Percentiles rank a stretch among this genome's conserved stretches.
phyloP scores from a whole-genome alignment of 352 stramenopile species.

The Phytopythium kandeliae region DNA sequence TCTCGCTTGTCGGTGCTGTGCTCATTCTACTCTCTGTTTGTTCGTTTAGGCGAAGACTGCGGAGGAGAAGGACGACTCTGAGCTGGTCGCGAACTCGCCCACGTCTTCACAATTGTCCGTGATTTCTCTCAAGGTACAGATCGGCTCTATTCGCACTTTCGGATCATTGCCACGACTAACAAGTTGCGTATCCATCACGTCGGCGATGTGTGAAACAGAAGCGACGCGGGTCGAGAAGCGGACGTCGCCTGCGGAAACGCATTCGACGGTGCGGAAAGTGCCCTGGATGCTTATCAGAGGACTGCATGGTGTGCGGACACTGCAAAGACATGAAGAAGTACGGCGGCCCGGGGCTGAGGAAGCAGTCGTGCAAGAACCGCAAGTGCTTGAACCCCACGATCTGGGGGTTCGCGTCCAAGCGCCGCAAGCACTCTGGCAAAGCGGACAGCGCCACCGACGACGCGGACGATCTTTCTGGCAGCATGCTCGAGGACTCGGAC shows the following conservation, averaged over 20 bases:
- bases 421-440: slow-evolving; percentile 27
- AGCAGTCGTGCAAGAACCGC: slow-evolving; percentile 84
- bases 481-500: slow-evolving; percentile 29
- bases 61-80: neutral
- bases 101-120: neutral
- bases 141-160: neutral
- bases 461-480: slow-evolving; percentile 17
- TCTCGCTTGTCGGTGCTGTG: neutral
- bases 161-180: neutral
- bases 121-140: neutral
- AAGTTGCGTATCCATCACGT: too few relatives aligned
- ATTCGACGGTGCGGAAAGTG: slow-evolving; percentile 80
- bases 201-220: slow-evolving; percentile 14
- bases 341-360: slow-evolving; percentile 74
- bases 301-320: slow-evolving; percentile 85
- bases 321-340: slow-evolving; percentile 91
- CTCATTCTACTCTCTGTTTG: neutral
- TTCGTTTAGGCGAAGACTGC: neutral
- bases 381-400: slow-evolving; percentile 77
- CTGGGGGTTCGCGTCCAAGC: slow-evolving; percentile 41
- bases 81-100: neutral
- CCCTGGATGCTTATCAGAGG: slow-evolving; percentile 61
- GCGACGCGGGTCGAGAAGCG: slow-evolving; percentile 24
- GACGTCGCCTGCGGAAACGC: slow-evolving; percentile 42
- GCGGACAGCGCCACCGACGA: slow-evolving; percentile 10